Base-by-base conservation (phyloP, 2,329 filamentous ascomycete genomes). In the Pseudodiploospora longispora region DNA sequence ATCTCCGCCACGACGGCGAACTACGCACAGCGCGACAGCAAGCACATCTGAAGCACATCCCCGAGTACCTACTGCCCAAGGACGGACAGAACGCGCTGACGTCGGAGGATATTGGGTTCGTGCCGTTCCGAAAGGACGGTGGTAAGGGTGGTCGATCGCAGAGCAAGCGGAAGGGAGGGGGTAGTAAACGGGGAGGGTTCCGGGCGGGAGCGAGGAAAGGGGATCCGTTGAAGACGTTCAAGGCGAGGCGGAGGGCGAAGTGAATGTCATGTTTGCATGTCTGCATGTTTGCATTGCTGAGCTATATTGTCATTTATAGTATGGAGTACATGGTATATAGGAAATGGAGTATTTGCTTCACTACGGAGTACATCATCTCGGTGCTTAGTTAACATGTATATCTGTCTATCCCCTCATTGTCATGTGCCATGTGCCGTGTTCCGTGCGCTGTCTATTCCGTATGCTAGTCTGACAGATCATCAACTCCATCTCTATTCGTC, bases 191-290 rank as follows among this genome's bases (percentile, higher is more conserved):
- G 27, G 47, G 60, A 44, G 61, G 58, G 32, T 65, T 67, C 49
- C 80, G 76, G 60, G 67, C 67, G 31, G 73, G 69, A 35, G 70
- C 73, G n/a, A 78, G 81, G 56, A 91, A 83, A 64, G 69, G 78
- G 42, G 88, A 97, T 70, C 90, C 91, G 6, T 69, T 96, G 59
- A 94, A 91, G 72, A 90, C 85, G 6, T 93, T 96, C 64, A 95
- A 87, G 63, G 78, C 77, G 27, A 69, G 75, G 54, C 63, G 70
- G 43, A 78, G 72, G 63, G 63, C 58, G 42, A 65, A 62, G 48
- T 64, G 44, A 49, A 12, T 34, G n/a, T 19, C 1, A 19, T 19
- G 19, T 19, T 19, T 19, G 19, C 19, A 19, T 19, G 19, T 19
- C 19, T 19, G 19, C 19, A 19, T n/a, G n/a, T n/a, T n/a, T n/a